A percentile compares a stretch with the other conserved stretches of the same genome.
Conservation (phyloP, 2,329 filamentous ascomycete species). For the Phyllosticta ampelicida region DNA sequence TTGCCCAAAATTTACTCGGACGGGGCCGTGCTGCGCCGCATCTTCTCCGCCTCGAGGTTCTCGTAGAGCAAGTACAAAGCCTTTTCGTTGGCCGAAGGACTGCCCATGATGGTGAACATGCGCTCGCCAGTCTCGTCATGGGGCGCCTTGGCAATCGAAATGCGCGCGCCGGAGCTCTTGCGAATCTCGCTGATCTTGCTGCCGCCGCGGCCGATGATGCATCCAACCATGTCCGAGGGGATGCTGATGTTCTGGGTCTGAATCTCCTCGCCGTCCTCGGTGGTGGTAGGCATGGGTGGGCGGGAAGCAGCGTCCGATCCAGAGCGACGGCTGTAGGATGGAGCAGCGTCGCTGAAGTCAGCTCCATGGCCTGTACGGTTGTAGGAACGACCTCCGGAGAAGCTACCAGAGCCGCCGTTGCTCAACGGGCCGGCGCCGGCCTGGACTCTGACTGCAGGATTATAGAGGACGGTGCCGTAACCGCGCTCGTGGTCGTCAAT, state of each 20-base stretch:
- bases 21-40: conserved; percentile 78
- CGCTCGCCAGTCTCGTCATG: conserved; percentile 96
- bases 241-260: conserved; percentile 99
- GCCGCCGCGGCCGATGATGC: conserved; percentile 91
- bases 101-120: conserved; percentile 99
- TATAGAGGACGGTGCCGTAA: conserved; percentile 94
- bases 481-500: conserved; percentile 97
- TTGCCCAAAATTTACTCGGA: conserved; percentile 36
- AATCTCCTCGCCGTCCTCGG: conserved; percentile 94
- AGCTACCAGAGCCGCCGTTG: conserved; percentile 35
- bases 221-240: conserved; percentile 98
- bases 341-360: conserved; percentile 77
- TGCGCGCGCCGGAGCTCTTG: conserved; percentile 89
- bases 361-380: conserved; percentile 91
- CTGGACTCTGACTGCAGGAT: conserved; percentile 84
- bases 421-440: conserved; percentile 42
- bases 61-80: conserved; percentile 95
- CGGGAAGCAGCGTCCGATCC: conserved; percentile 72
- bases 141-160: conserved; percentile 93
- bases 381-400: conserved; percentile 55
- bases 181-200: conserved; percentile 99
- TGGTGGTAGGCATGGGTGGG: conserved; percentile 69
- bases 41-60: conserved; percentile 98
- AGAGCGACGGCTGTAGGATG: conserved; percentile 64
- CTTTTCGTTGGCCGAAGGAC: conserved; percentile 85